phyloP scores from a whole-genome alignment of 306 rosid genomes.

The Heteromeles arbutifolia region DNA sequence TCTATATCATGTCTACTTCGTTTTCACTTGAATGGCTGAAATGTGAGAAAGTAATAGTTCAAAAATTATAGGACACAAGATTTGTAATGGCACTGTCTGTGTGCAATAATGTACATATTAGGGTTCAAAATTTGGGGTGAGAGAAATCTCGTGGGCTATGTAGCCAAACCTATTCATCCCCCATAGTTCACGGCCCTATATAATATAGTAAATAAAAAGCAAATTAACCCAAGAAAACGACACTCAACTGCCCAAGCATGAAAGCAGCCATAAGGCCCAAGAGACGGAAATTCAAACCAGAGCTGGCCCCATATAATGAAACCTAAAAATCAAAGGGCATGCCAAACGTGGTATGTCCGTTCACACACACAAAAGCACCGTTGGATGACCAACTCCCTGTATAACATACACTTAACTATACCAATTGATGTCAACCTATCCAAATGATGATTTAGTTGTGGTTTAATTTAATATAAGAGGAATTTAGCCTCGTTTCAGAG shows the following conservation, averaged over 20 bases:
- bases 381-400: neutral
- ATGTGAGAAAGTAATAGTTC: too few relatives aligned
- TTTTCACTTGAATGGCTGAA: too few relatives aligned
- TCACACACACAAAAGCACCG: neutral
- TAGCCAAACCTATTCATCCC: neutral
- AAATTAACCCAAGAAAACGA: neutral
- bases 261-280: neutral
- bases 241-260: neutral
- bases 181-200: neutral
- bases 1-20: too few relatives aligned
- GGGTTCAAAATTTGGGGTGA: neutral
- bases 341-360: neutral
- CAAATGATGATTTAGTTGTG: neutral
- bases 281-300: neutral
- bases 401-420: neutral
- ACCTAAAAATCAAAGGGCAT: neutral
- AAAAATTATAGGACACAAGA: too few relatives aligned
- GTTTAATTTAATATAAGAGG: neutral
- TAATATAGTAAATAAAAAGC: neutral
- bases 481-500: neutral
- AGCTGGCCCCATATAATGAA: neutral
- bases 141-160: neutral
- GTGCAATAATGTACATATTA: too few relatives aligned
- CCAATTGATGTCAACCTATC: neutral
- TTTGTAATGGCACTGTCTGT: too few relatives aligned